Evolutionary conservation across 371 early-diverging fungal genomes (phyloP), one percentile per base, ranked within the genome.

Genomic region (Mucor saturninus): DNA sequence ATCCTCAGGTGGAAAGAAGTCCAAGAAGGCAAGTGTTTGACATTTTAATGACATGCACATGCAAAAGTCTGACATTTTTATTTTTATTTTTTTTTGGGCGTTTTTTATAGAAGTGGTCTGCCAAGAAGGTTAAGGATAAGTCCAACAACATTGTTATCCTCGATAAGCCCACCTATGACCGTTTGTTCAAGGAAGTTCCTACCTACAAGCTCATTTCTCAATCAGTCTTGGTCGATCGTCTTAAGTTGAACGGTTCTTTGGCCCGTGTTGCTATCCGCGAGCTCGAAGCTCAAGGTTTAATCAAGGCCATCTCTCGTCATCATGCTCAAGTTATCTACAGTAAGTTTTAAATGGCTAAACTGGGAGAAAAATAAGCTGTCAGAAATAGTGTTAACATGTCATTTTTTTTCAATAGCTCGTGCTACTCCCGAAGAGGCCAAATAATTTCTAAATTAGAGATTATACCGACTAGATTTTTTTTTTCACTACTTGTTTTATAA

Each of bases 171-270:
- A 94, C 94, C 69, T 89, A 91, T 76, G 95, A 95, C 67, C 93
- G 91, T 85, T 87, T 97, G 61, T 91, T 90, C 89, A 99, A 99
- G 93, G 99, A 99, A 85, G 96, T 95, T 39, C 99, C 98, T 74
- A 94, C 98, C 77, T 97, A 95, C 93, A 97, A 96, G 89, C 90
- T 99, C 75, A 93, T 99, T 73, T 94, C 98, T n/a, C 95, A 96
- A 70, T 95, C 98, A 62, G 94, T 98, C 59, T 87, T 99, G 67
- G 97, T 98, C 64, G 99, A 99, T 83, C 95, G 98, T 84, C 93
- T 98, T 73, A 90, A 93, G 75, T 87, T 99, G 83, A 95, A 94
- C 90, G 99, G 95, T 74, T 96, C 97, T 56, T 86, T 98, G 57
- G 99, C 99, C 68, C 95, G 98, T 72, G 77, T 85, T 69, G 98